Evolutionary conservation across 179 eudicot genomes (phyloP), one percentile per base, ranked within the genome.

Genomic region (Beta corolliflora): DNA sequence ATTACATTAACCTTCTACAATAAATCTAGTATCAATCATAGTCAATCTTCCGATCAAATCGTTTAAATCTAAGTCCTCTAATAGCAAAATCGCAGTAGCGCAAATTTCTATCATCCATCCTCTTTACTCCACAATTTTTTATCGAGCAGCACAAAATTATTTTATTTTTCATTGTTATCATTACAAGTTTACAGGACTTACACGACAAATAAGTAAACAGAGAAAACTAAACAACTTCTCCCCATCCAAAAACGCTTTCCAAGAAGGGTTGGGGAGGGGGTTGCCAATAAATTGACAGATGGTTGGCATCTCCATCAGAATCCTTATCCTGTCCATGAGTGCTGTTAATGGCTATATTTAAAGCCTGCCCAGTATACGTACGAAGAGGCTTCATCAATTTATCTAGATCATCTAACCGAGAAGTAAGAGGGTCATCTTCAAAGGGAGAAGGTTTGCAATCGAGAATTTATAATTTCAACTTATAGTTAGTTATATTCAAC

Each of bases 311-410:
- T 48, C 71, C 46, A 21, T 45, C 14, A 46, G 21, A 23, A 46
- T 63, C 45, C 79, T 65, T 63, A 45, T 50, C 69, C 79, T 45
- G 11, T 48, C 60, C 45, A 46, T 14, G 23, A 36, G 15, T 41
- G 25, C 77, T n/a, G 59, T 52, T 73, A 12, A 14, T 16, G 77
- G 48, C 60, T 4, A 13, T 36, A 23, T 64, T 64, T 23, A 75
- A 58, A 45, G 68, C 16, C 13, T 63, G 50, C 73, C 77, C 67
- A 50, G 29, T 25, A 25, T 25, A 25, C 45, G 77, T 29, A 66
- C 77, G 55, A 11, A 71, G 31, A 82, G 84, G 84, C 55, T 82
- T 82, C 25, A 79, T 67, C 48, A 77, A 10, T 67, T 77, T 77
- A 36, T 77, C 77, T 48, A 71, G 52, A 71, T 21, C 63, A 36